Evolutionary conservation across 2,329 filamentous ascomycete genomes (phyloP).

Genomic region (Lanzia echinophila): DNA sequence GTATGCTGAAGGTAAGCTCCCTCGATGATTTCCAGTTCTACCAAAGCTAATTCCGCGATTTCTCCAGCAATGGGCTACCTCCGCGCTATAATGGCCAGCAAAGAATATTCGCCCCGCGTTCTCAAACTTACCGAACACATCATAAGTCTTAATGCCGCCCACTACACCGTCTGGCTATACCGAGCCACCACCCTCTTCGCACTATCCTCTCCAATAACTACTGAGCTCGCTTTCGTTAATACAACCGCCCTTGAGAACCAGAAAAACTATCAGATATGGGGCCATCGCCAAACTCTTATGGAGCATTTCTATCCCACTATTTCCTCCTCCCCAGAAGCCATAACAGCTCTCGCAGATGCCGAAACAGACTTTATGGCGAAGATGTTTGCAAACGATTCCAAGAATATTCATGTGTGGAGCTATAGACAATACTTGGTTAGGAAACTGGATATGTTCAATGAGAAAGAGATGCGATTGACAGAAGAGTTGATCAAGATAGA

Average conservation of each 20-base stretch:
- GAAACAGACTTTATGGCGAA: slow-evolving; percentile 70
- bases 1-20: slow-evolving; percentile 64
- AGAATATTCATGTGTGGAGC: slow-evolving; percentile 99
- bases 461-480: slow-evolving; percentile 59
- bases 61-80: slow-evolving; percentile 76
- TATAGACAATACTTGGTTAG: slow-evolving; percentile 71
- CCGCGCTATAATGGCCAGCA: slow-evolving; percentile 82
- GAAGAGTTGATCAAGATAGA: slow-evolving; percentile 70
- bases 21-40: neutral
- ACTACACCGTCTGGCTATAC: slow-evolving; percentile 99
- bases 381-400: slow-evolving; percentile 81
- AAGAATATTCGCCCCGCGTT: slow-evolving; percentile 75
- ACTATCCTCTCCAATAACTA: slow-evolving; percentile 35
- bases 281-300: slow-evolving; percentile 60
- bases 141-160: slow-evolving; percentile 88
- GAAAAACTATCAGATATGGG: slow-evolving; percentile 99
- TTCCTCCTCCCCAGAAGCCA: slow-evolving; percentile 49
- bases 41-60: slow-evolving; percentile 1
- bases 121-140: slow-evolving; percentile 81
- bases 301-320: slow-evolving; percentile 53
- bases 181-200: slow-evolving; percentile 71
- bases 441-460: slow-evolving; percentile 59
- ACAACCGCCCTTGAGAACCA: slow-evolving; percentile 72
- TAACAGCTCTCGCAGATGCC: slow-evolving; percentile 50
- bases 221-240: slow-evolving; percentile 81